Evolutionary conservation across 441 rosid genomes (phyloP), one percentile per base, ranked within the genome.

Genomic region (Brassica balearica): DNA sequence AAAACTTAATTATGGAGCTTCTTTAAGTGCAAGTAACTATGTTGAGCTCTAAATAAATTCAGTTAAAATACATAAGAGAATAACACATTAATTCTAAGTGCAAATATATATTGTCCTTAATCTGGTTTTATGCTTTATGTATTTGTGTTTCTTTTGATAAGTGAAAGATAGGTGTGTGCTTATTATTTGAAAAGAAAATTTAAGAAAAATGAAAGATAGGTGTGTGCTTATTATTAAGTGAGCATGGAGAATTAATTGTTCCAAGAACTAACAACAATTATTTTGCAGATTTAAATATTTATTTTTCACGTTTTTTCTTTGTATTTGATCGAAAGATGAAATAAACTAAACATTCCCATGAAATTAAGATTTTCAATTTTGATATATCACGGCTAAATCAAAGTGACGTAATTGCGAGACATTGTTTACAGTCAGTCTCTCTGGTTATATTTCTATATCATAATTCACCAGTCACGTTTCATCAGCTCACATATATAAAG

Each of bases 401-500:
- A 43, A 43, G 51, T 10, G n/a, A 43, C 17, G 12, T 48, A 3
- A 48, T 48, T 12, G 15, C 17, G 55, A 48, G 55, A 15, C 55
- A 48, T 48, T 48, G 55, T 48, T 48, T 12, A 48, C 55, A 48
- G 43, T 23, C 27, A 23, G 62, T 51, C 25, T 46, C 55, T 48
- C 11, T 71, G 11, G n/a, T 51, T 32, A 32, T 62, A 51, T 51
- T 32, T 76, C 8, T n/a, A 9, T 53, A 29, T 27, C 53, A 11
- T 46, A 12, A 68, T 29, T 46, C 63, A 68, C 23, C 43, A 7
- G 29, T 41, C 8, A 68, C 59, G 53, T 46, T 61, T 29, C 48
- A 10, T 9, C 9, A 19, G 36, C 60, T 58, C 73, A 25, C 15
- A 19, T 1, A 17, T 10, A 22, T 20, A 3, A 25, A 15, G 17